Percentiles rank a stretch among this genome's conserved stretches.
These are phyloP conservation scores for Ogataea corticis DNA, from an alignment of 805 yeast genomes.

Conservation along the genomic window DNA sequence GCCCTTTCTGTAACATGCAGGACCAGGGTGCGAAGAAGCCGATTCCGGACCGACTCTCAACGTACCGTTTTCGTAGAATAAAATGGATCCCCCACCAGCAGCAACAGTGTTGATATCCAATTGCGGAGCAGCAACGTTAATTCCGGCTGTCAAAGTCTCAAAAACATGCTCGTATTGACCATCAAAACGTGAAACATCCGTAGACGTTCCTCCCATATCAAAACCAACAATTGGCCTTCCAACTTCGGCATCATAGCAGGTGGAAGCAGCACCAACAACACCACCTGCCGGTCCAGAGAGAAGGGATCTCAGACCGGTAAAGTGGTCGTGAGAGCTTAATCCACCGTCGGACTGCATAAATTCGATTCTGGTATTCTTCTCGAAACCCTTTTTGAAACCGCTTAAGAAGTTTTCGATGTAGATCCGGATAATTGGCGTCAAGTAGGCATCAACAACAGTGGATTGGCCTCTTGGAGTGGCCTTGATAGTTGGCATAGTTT, in stretches of 20 bases:
- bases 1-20: slow-evolving; percentile 77
- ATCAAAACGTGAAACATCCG: slow-evolving; percentile 35
- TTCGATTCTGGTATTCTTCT: slow-evolving; percentile 37
- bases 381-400: slow-evolving; percentile 36
- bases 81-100: slow-evolving; percentile 56
- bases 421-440: slow-evolving; percentile 41
- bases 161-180: slow-evolving; percentile 31
- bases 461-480: slow-evolving; percentile 42
- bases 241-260: slow-evolving; percentile 43
- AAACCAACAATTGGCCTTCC: slow-evolving; percentile 31
- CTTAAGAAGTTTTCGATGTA: slow-evolving; percentile 39
- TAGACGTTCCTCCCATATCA: slow-evolving; percentile 40
- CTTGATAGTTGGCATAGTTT: slow-evolving; percentile 38
- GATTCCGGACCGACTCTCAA: slow-evolving; percentile 82
- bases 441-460: slow-evolving; percentile 42
- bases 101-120: slow-evolving; percentile 32
- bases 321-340: slow-evolving; percentile 49
- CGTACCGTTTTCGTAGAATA: slow-evolving; percentile 64
- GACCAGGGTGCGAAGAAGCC: slow-evolving; percentile 84
- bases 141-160: slow-evolving; percentile 34
- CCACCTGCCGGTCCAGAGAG: slow-evolving; percentile 65
- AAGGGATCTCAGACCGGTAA: slow-evolving; percentile 53
- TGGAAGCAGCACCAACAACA: slow-evolving; percentile 54
- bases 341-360: slow-evolving; percentile 64
- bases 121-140: slow-evolving; percentile 37